A percentile compares a stretch with the other conserved stretches of the same genome.
Evolutionary conservation across 2,329 filamentous ascomycete genomes (phyloP).

Genomic region (Microdochium paspali): DNA sequence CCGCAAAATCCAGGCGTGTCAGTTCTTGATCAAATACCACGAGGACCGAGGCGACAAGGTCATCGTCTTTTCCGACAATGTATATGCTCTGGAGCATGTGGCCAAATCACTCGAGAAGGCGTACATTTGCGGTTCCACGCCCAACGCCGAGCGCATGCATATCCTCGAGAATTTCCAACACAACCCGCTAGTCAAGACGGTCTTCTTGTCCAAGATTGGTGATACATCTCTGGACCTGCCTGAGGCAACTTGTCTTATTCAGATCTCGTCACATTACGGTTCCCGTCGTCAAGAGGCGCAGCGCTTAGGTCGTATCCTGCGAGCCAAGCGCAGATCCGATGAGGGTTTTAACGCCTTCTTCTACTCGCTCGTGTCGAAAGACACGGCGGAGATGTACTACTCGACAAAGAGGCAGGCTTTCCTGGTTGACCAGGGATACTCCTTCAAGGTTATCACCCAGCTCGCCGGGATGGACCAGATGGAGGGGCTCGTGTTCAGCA

Average conservation of each 20-base stretch:
- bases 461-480: slow-evolving; percentile 84
- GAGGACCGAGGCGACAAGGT: slow-evolving; percentile 93
- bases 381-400: slow-evolving; percentile 97
- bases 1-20: slow-evolving; percentile 90
- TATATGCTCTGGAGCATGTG: slow-evolving; percentile 83
- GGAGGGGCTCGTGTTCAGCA: slow-evolving; percentile 69
- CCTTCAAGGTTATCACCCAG: slow-evolving; percentile 97
- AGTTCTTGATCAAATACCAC: slow-evolving; percentile 97
- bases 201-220: slow-evolving; percentile 95
- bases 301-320: slow-evolving; percentile 81
- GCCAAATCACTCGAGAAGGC: slow-evolving; percentile 76
- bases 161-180: slow-evolving; percentile 94
- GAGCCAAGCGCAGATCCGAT: slow-evolving; percentile 91
- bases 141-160: slow-evolving; percentile 73
- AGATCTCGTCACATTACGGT: slow-evolving; percentile 95
- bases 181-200: slow-evolving; percentile 79
- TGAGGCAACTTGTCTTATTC: slow-evolving; percentile 92
- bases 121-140: slow-evolving; percentile 85
- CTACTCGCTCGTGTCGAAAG: slow-evolving; percentile 93
- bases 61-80: slow-evolving; percentile 96
- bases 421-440: slow-evolving; percentile 94
- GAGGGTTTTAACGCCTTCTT: slow-evolving; percentile 99
- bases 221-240: slow-evolving; percentile 97
- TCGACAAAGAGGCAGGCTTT: slow-evolving; percentile 95
- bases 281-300: slow-evolving; percentile 96